These are phyloP conservation scores for Coelastrella sp. DNA, from an alignment of 139 green algal species.

Conservation along the genomic window DNA sequence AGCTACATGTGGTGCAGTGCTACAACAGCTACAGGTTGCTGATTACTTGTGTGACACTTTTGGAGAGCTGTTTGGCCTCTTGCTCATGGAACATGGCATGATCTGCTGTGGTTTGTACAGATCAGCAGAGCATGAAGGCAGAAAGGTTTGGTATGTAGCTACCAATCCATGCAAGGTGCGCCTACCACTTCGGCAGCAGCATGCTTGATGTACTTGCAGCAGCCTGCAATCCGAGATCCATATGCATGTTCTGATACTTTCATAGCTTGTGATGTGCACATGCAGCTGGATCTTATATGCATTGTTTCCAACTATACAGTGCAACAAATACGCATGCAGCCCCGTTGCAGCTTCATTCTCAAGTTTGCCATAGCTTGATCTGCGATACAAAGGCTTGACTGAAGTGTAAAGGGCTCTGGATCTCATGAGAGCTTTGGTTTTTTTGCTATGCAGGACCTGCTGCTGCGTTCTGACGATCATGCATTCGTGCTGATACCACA, in stretches of 20 bases:
- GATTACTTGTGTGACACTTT: slow-evolving; percentile 10
- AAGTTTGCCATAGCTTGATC: no score
- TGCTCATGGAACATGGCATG: slow-evolving; percentile 5
- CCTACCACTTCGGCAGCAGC: neutral
- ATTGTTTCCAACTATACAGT: no score
- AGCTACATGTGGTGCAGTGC: slow-evolving; percentile 15
- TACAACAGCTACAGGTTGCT: slow-evolving; percentile 11
- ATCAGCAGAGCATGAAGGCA: neutral
- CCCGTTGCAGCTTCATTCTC: no score
- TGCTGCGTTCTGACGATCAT: neutral
- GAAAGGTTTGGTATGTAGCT: slow-evolving; percentile 6
- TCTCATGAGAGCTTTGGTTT: neutral
- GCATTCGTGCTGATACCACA: slow-evolving; percentile 16
- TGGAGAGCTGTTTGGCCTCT: slow-evolving; percentile 5
- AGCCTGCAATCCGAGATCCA: no score
- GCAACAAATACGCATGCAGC: no score
- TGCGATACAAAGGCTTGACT: no score
- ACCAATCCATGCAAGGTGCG: slow-evolving; percentile 18
- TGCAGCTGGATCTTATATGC: no score
- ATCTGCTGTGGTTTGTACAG: slow-evolving; percentile 20
- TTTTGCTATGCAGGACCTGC: neutral
- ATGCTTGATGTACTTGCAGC: neutral
- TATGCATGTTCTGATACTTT: neutral
- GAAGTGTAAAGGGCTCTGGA: no score
- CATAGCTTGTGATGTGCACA: no score